These are phyloP conservation scores for Paramyrothecium sp. DNA, from an alignment of 2,329 filamentous ascomycete species.

Conservation along the genomic window DNA sequence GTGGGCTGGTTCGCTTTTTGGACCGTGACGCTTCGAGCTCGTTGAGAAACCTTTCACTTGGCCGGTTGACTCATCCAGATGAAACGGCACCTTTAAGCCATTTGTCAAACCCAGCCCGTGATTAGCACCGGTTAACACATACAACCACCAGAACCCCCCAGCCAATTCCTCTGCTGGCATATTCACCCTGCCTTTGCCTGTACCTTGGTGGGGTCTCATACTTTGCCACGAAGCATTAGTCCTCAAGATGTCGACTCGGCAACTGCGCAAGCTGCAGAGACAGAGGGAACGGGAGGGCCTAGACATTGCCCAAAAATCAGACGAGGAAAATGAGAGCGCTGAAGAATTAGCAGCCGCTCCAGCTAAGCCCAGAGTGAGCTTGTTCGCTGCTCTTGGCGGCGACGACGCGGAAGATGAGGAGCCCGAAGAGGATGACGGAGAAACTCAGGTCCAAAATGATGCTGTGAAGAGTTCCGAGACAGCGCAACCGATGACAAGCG, in stretches of 20 bases:
- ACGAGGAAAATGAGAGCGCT: slow-evolving; percentile 28
- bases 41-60: too few species aligned
- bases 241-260: slow-evolving; percentile 46
- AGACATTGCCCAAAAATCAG: slow-evolving; percentile 13
- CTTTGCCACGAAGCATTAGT: neutral
- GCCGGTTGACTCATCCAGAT: too few species aligned
- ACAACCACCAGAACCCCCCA: too few species aligned
- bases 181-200: neutral
- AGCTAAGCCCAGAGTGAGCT: slow-evolving; percentile 39
- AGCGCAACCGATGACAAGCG: neutral
- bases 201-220: neutral
- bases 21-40: too few species aligned
- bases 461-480: neutral
- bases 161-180: too few species aligned
- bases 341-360: slow-evolving; percentile 26
- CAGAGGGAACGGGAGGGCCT: slow-evolving; percentile 42
- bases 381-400: slow-evolving; percentile 52
- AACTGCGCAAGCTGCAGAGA: slow-evolving; percentile 51
- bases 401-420: slow-evolving; percentile 29
- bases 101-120: too few species aligned
- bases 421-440: slow-evolving; percentile 34
- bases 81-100: too few species aligned
- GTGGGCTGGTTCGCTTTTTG: too few species aligned
- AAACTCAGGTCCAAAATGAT: slow-evolving; percentile 13
- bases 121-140: too few species aligned